phyloP scores from a whole-genome alignment of 306 rosid genomes.

The Prunus persica region Prunus_persica_NCBIv2 NC_034011.1:25866501-25867000 shows the following conservation, averaged over 20 bases:
- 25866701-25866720: not conserved
- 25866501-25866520: not conserved
- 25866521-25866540: conserved; percentile 1
- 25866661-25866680: not conserved
- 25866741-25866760: not conserved
- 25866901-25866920: too few species aligned
- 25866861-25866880: too few species aligned
- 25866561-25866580: not conserved
- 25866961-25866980: not conserved
- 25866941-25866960: too few species aligned
- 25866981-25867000: not conserved
- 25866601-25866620: not conserved
- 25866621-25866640: not conserved
- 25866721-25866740: not conserved
- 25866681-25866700: not conserved
- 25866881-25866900: too few species aligned
- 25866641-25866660: not conserved
- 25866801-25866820: not conserved
- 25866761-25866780: not conserved
- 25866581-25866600: conserved; percentile 7
- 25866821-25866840: not conserved
- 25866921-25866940: too few species aligned
- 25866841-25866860: not conserved
- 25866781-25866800: not conserved
- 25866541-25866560: not conserved